These are phyloP conservation scores for Lentinus polychrous DNA, from an alignment of 1,284 basidiomycete genomes.

Conservation along the genomic window DNA sequence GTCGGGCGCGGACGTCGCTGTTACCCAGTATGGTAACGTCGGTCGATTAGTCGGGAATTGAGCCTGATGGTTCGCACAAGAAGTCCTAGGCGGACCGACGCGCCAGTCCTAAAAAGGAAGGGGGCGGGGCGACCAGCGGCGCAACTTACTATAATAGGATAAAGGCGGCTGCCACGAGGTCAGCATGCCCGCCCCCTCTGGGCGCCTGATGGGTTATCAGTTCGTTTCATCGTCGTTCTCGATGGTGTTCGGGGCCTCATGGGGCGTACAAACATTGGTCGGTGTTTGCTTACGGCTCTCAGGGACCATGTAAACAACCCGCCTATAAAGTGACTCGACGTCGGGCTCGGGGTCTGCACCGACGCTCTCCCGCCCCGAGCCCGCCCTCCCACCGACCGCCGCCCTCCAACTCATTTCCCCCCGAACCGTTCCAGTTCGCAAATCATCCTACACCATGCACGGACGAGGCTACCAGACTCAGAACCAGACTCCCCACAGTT, in stretches of 20 bases:
- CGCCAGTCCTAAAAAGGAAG: constrained; percentile 7
- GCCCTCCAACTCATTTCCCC: background rate
- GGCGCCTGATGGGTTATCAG: constrained; percentile 4
- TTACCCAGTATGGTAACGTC: background rate
- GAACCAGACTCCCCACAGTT: no score
- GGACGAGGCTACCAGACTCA: no score
- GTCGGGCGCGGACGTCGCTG: constrained; percentile 3
- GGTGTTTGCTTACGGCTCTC: constrained; percentile 1
- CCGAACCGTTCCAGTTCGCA: background rate
- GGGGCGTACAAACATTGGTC: constrained; percentile 1
- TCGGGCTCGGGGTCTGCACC: constrained; percentile 7
- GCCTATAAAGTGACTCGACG: constrained; percentile 11
- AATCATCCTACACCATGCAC: background rate
- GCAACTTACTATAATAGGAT: constrained; percentile 8
- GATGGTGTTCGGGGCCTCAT: background rate
- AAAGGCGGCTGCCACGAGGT: background rate
- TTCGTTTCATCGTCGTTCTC: constrained; percentile 2
- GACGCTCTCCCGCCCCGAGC: constrained; percentile 4
- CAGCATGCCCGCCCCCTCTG: background rate
- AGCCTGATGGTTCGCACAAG: constrained; percentile 6
- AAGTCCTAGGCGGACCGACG: constrained; percentile 5
- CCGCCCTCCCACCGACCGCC: constrained; percentile 6
- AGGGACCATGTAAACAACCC: constrained; percentile 6
- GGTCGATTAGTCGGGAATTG: constrained; percentile 8
- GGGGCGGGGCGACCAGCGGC: constrained; percentile 7